Percentiles rank a stretch among this genome's conserved stretches.
Evolutionary conservation across 305 asterid genomes (phyloP).

Genomic region (Fraxinus floribunda): DNA sequence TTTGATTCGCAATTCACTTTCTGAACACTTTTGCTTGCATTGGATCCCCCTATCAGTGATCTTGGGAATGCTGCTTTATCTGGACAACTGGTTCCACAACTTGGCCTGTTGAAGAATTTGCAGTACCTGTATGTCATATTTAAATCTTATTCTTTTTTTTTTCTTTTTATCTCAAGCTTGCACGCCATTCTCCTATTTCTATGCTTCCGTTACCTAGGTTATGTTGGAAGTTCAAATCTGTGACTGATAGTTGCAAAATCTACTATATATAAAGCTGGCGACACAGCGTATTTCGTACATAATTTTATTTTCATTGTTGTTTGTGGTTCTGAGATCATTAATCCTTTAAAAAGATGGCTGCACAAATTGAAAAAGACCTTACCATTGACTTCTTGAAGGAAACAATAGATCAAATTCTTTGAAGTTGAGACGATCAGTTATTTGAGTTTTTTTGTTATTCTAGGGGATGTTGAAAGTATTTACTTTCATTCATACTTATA

Average conservation of each 20-base stretch:
- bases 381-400: not conserved
- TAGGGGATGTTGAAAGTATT: not conserved
- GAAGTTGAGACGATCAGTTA: not conserved
- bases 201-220: not conserved
- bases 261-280: conserved; percentile 2
- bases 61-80: conserved; percentile 95
- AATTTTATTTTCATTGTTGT: not conserved
- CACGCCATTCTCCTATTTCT: not conserved
- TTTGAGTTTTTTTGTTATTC: not conserved
- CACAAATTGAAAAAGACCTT: not conserved
- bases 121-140: conserved; percentile 76
- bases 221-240: not conserved
- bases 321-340: not conserved
- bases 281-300: conserved; percentile 1
- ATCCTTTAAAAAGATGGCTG: not conserved
- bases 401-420: not conserved
- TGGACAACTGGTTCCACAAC: conserved; percentile 83
- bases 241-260: conserved; percentile 12
- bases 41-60: conserved; percentile 52
- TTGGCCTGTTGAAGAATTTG: conserved; percentile 87
- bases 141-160: not conserved
- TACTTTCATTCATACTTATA: not conserved
- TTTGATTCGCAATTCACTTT: conserved; percentile 2
- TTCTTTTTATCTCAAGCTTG: not conserved
- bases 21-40: conserved; percentile 10